These are phyloP conservation scores for Ophiostoma triangulosporum DNA, from an alignment of 2,329 filamentous ascomycete genomes.

Conservation along the genomic window DNA sequence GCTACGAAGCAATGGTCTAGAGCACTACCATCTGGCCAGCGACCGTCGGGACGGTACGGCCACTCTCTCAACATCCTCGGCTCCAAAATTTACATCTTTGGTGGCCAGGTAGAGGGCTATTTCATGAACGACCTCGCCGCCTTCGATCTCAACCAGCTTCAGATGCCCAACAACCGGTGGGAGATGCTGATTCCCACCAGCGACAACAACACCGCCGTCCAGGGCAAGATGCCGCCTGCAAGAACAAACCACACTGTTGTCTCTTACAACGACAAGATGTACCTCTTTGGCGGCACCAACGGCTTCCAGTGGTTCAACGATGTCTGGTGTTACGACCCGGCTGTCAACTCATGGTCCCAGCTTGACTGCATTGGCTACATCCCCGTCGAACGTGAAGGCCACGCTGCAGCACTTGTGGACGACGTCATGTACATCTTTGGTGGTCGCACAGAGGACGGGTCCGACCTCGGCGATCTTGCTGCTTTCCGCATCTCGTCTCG, in stretches of 20 bases:
- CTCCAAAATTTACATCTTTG: slow-evolving; percentile 95
- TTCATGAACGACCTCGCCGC: slow-evolving; percentile 97
- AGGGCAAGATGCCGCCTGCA: slow-evolving; percentile 64
- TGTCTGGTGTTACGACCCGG: slow-evolving; percentile 90
- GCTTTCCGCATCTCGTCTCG: slow-evolving; percentile 63
- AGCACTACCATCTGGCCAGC: slow-evolving; percentile 71
- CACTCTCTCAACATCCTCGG: slow-evolving; percentile 93
- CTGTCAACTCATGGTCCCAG: slow-evolving; percentile 69
- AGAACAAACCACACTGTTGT: slow-evolving; percentile 91
- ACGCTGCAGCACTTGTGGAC: slow-evolving; percentile 83
- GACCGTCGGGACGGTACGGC: slow-evolving; percentile 84
- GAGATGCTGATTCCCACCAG: slow-evolving; percentile 75
- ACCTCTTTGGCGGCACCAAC: slow-evolving; percentile 94
- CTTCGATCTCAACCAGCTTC: slow-evolving; percentile 89
- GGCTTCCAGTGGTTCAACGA: slow-evolving; percentile 97
- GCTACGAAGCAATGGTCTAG: slow-evolving; percentile 97
- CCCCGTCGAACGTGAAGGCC: slow-evolving; percentile 81
- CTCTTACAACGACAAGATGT: slow-evolving; percentile 85
- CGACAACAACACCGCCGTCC: slow-evolving; percentile 43
- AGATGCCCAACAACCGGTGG: slow-evolving; percentile 85
- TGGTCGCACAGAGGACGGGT: slow-evolving; percentile 83
- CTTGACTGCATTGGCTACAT: slow-evolving; percentile 97
- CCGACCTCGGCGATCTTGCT: slow-evolving; percentile 83
- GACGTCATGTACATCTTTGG: slow-evolving; percentile 99
- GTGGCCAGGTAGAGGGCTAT: slow-evolving; percentile 89